Conservation (phyloP, 345 rosid genomes). For the Hypericum perforatum region DNA sequence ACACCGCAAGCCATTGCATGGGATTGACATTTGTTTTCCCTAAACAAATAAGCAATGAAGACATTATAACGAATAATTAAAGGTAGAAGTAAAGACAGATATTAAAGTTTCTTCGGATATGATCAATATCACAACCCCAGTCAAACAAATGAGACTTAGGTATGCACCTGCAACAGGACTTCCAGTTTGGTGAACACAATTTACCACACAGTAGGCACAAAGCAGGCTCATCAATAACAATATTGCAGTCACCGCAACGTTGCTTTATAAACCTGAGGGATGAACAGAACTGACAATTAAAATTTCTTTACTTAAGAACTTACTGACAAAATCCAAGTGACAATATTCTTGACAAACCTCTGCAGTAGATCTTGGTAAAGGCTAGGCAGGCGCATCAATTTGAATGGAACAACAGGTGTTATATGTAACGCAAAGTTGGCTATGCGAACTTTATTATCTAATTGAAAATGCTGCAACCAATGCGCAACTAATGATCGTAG, state of each 20-base stretch:
- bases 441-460: conserved; percentile 27
- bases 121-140: too few species aligned
- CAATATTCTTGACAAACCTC: conserved; percentile 40
- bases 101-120: too few species aligned
- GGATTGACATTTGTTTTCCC: conserved; percentile 53
- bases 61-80: too few species aligned
- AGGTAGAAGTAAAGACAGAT: too few species aligned
- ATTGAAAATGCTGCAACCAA: conserved; percentile 62
- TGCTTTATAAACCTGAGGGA: conserved; percentile 64
- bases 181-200: conserved; percentile 68
- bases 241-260: conserved; percentile 50
- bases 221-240: conserved; percentile 51
- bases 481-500: conserved; percentile 35
- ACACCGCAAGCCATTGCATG: conserved; percentile 78
- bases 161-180: conserved; percentile 73
- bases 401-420: conserved; percentile 65
- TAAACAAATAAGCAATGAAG: conserved; percentile 13
- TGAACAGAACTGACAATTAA: too few species aligned
- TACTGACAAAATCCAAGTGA: conserved; percentile 10
- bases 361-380: conserved; percentile 72
- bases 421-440: conserved; percentile 27
- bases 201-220: conserved; percentile 87
- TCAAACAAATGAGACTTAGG: conserved; percentile 5
- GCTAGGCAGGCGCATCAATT: conserved; percentile 73
- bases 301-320: conserved; percentile 5